Base-by-base conservation (phyloP, 2,329 filamentous ascomycete genomes). In the Botrytis pseudocinerea region DNA sequence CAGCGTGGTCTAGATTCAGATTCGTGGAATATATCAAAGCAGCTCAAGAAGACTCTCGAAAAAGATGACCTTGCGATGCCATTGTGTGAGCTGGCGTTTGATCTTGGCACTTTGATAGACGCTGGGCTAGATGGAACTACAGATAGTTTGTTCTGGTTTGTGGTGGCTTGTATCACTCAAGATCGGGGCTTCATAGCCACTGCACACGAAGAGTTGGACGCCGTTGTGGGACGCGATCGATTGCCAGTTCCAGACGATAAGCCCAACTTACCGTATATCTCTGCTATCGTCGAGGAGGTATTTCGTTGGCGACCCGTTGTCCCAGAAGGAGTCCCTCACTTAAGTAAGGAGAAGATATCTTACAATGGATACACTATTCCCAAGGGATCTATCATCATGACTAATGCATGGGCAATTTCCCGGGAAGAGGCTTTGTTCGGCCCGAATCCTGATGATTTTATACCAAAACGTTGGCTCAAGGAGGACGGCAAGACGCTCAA, bases 331-430 rank as follows among this genome's bases (percentile, higher is more conserved):
- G 51, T 69, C 65, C 88, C 88, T 2, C 88, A 90, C 78, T 83
- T 82, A 65, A 83, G 86, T 25, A 82, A 85, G 2, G 80, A 85
- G 69, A 88, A 90, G 68, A 88, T 90, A 72, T 82, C 85, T 20
- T 90, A 89, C 77, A 82, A 86, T 35, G 87, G 85, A 59, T 86
- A 87, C 79, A 84, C 85, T 73, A 89, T 90, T 68, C 87, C 87
- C 18, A 85, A 85, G 35, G 65, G 65, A 32, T 69, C 63, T 35
- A 66, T 66, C 63, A 16, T 51, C 48, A 8, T 66, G 42, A n/a
- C 63, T 14, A 66, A 66, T 51, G 44, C n/a, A 1, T 66, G 63
- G 63, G 22, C 63, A 51, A 66, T 66, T 66, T 18, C 63, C n/a
- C 63, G 63, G 44, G 63, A 66, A 66, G 63, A 66, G 28, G 63